Conservation (phyloP, 2,329 filamentous ascomycete genomes). For the Tolypocladium tropicale region DNA sequence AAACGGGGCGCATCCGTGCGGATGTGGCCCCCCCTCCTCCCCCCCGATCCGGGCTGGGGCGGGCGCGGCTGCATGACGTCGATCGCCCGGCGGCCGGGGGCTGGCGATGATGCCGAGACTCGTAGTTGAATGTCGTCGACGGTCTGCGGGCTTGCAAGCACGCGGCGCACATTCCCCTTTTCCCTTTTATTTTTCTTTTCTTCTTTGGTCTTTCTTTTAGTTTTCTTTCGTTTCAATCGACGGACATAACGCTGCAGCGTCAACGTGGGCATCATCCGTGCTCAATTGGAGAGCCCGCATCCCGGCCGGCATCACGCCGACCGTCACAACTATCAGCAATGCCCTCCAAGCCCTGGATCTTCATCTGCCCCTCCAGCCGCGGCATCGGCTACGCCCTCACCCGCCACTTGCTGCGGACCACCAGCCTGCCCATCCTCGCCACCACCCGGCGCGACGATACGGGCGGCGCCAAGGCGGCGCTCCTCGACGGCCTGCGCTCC, state of each 20-base stretch:
- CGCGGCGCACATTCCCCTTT: not conserved
- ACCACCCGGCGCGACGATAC: constrained; percentile 28
- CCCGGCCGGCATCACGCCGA: too few species aligned
- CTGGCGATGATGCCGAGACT: not conserved
- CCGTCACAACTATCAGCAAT: constrained; percentile 11
- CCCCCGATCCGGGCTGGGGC: not conserved
- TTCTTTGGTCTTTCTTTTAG: not conserved
- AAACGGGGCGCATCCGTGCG: not conserved
- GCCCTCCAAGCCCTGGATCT: constrained; percentile 39
- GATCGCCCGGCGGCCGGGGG: not conserved
- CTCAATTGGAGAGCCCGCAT: too few species aligned
- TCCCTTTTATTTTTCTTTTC: not conserved
- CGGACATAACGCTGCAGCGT: too few species aligned
- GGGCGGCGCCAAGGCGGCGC: constrained; percentile 18
- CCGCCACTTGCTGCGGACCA: constrained; percentile 35
- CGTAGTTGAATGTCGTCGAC: not conserved
- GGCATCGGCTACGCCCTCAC: constrained; percentile 40
- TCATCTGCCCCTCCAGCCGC: constrained; percentile 35
- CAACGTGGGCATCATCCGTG: not conserved
- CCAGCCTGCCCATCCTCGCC: constrained; percentile 36
- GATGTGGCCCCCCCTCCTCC: too few species aligned
- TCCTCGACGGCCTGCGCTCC: constrained; percentile 19
- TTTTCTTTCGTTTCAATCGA: too few species aligned
- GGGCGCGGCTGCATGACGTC: not conserved
- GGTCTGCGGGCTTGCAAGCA: not conserved